Conservation (phyloP, 73 alveolate genomes). For the Tetrahymena thermophila region DNA sequence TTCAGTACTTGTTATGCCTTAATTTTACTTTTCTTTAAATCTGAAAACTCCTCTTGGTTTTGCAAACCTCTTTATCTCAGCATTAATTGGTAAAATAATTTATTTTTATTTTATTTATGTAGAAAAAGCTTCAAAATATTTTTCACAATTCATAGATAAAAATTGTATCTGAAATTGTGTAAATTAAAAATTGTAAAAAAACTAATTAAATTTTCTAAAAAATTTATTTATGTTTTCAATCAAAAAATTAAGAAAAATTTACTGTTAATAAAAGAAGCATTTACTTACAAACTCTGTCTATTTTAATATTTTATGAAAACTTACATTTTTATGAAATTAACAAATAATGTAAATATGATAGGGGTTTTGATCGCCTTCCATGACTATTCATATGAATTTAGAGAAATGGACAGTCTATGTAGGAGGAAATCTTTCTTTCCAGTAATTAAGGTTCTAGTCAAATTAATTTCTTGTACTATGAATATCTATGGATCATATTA, state of each 20-base stretch:
- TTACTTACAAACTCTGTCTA: background rate
- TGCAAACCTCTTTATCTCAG: background rate
- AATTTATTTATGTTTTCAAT: too few relatives aligned
- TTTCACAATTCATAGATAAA: too few relatives aligned
- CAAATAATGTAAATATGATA: background rate
- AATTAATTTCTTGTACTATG: background rate
- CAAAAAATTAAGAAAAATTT: too few relatives aligned
- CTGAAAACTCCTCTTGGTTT: background rate
- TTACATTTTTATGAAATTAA: background rate
- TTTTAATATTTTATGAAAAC: background rate
- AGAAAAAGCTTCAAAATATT: too few relatives aligned
- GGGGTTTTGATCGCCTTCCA: background rate
- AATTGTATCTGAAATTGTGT: too few relatives aligned
- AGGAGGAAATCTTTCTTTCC: background rate
- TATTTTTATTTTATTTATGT: too few relatives aligned
- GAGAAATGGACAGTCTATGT: background rate
- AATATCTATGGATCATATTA: background rate
- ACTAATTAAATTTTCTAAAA: too few relatives aligned
- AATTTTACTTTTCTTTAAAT: background rate
- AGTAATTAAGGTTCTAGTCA: background rate
- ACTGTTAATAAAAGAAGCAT: too few relatives aligned
- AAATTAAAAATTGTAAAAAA: too few relatives aligned
- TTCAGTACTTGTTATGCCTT: background rate
- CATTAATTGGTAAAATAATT: background rate
- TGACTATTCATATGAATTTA: background rate